phyloP scores from a whole-genome alignment of 1,284 basidiomycete genomes.

The Polyporus tsugae region DNA sequence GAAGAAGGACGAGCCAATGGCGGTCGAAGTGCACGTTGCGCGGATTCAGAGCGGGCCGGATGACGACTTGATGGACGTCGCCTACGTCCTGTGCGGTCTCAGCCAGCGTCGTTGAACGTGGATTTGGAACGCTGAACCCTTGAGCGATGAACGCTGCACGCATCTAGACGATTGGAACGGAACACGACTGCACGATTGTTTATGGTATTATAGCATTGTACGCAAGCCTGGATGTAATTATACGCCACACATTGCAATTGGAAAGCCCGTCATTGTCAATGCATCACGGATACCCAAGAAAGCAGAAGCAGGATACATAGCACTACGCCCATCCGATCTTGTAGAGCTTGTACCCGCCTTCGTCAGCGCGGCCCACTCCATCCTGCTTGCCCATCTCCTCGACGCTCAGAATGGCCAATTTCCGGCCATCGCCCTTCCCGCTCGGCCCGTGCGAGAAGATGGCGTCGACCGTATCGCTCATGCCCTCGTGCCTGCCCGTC shows the following conservation, averaged over 20 bases:
- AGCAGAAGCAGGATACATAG: not conserved
- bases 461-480: conserved; percentile 63
- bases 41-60: conserved; percentile 47
- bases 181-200: conserved; percentile 16
- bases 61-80: conserved; percentile 72
- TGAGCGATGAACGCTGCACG: not conserved
- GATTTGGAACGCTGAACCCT: conserved; percentile 3
- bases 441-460: conserved; percentile 53
- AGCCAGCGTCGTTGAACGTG: conserved; percentile 44
- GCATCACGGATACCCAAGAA: conserved; percentile 8
- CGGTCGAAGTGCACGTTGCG: conserved; percentile 12
- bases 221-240: conserved; percentile 27
- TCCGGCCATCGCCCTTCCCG: conserved; percentile 14
- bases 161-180: not conserved
- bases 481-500: conserved; percentile 70
- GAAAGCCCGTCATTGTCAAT: not conserved
- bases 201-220: conserved; percentile 32
- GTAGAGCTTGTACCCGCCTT: conserved; percentile 71
- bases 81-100: conserved; percentile 66
- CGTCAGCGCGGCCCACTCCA: conserved; percentile 72
- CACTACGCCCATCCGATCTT: conserved; percentile 66
- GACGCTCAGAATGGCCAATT: conserved; percentile 53
- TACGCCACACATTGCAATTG: conserved; percentile 21
- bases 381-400: conserved; percentile 56
- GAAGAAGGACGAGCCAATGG: conserved; percentile 20